Evolutionary conservation across 768 basidiomycete species (phyloP), one percentile per base, ranked within the genome.

Genomic region (Hypsizygus marmoreus): DNA sequence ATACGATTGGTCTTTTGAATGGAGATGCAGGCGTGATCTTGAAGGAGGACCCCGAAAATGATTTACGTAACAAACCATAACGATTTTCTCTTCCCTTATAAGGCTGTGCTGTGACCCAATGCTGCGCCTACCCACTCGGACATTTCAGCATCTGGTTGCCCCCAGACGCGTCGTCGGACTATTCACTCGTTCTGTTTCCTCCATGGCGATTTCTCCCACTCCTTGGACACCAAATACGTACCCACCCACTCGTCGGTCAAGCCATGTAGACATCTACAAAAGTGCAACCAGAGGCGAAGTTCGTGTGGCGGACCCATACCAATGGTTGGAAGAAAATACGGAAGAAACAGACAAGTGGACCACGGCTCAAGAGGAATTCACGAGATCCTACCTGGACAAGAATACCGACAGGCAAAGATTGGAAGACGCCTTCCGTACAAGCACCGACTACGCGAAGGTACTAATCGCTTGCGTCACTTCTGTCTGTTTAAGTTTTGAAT

Each of bases 321-420:
- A 77, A 33, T 91, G 88, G 87, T 71, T 92, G 16, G 86, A 90
- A 49, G 68, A 78, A 22, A 63, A 82, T 53, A 72, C 75, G 20
- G 65, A 76, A 13, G 86, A 91, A 61, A 86, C 83, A 0, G 75
- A 84, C 38, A 59, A 69, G 29, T 88, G 86, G 86, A 81, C 73
- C 2, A 69, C 75, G 19, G 74, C 70, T 6, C 87, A 89, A 59
- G 80, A 80, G 43, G 59, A 57, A 7, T 82, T 77, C 54, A 85
- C 84, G 12, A 74, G 78, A 26, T 44, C 68, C 22, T 81, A 84
- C 60, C 68, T 91, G 43, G 79, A 84, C 62, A 69, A 81, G 64
- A 84, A 81, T 55, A 64, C 75, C n/a, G 75, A 88, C 59, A 71
- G 79, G 19, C 59, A 74, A 32, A 75, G 63, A 25, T 72, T 91